Evolutionary conservation across 2,329 filamentous ascomycete species (phyloP), one percentile per base, ranked within the genome.

Genomic region (Elsinoe batatas): DNA sequence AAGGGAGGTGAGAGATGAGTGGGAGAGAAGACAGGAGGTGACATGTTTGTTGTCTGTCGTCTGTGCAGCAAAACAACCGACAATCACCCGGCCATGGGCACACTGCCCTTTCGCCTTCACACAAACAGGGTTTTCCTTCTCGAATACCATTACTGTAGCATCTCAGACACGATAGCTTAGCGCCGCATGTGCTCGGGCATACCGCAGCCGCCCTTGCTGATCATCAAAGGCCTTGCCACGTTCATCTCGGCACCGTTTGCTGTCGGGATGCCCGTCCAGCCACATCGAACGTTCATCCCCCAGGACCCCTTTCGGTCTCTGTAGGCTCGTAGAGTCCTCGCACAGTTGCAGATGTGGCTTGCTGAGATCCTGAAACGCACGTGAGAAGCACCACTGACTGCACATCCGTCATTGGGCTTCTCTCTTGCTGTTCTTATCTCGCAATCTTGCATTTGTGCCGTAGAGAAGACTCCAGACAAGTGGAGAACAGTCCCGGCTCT

Each of bases 181-280:
- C 17, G 36, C 26, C 17, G 26, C 44, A 5, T 17, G 26, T 6
- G 13, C 15, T 18, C 30, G 44, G 30, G 10, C 26, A 33, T 8
- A 15, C n/a, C 44, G 44, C 33, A 7, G 15, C 20, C 30, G 10
- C 22, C 44, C 30, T 10, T n/a, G 15, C 12, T 33, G 26, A 49
- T 49, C 44, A 47, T 10, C 43, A 47, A 47, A 47, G 18, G n/a
- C n/a, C 13, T 35, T 17, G 44, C 44, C 44, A 33, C 30, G 12
- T 17, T 49, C 44, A 49, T 49, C 44, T 49, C 44, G 32, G 44
- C 22, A 15, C 44, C 44, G 44, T 49, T 49, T 33, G n/a, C 30
- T 35, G 44, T 49, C 26, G 30, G 44, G 18, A 33, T 30, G 17
- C 15, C 44, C 11, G 44, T 49, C 30, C 15, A 49, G 26, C 44